A percentile compares a stretch with the other conserved stretches of the same genome.
Evolutionary conservation across 805 yeast species (phyloP).

Genomic region (Candida corydali): DNA sequence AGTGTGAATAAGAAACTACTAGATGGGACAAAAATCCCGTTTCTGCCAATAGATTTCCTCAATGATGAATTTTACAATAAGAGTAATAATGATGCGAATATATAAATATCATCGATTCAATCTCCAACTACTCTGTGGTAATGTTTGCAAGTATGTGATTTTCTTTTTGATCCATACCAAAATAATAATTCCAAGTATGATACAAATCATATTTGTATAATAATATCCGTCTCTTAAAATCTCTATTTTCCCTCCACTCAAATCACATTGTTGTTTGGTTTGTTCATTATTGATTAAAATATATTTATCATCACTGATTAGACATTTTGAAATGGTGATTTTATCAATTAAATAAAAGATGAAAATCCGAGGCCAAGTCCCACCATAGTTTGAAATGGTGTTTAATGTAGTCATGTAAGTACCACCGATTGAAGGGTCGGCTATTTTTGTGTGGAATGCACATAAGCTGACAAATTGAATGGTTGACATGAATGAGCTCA

Average conservation of each 20-base stretch:
- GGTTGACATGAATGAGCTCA: conserved; percentile 90
- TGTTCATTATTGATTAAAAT: conserved; percentile 21
- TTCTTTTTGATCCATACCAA: conserved; percentile 68
- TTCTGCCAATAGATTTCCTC: conserved; percentile 39
- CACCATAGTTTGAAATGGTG: conserved; percentile 90
- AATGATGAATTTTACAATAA: conserved; percentile 20
- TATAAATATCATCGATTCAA: conserved; percentile 18
- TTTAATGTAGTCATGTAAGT: conserved; percentile 96
- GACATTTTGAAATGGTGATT: conserved; percentile 66
- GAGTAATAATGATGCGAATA: not conserved
- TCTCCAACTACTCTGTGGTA: conserved; percentile 80
- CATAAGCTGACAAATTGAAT: conserved; percentile 91
- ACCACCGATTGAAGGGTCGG: conserved; percentile 95
- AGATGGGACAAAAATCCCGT: conserved; percentile 33
- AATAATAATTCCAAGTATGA: conserved; percentile 57
- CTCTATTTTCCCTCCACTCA: conserved; percentile 51
- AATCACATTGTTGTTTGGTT: conserved; percentile 47
- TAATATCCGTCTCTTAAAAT: conserved; percentile 78
- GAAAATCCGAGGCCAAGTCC: conserved; percentile 94
- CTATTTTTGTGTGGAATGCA: conserved; percentile 92
- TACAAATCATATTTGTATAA: conserved; percentile 69
- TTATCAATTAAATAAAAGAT: conserved; percentile 76
- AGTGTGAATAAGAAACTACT: conserved; percentile 32
- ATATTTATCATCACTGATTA: conserved; percentile 12
- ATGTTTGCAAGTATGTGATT: conserved; percentile 58